Percentiles rank a stretch among this genome's conserved stretches.
Conservation (phyloP, 164 flowering plant species). For the Houttuynia cordata region DNA sequence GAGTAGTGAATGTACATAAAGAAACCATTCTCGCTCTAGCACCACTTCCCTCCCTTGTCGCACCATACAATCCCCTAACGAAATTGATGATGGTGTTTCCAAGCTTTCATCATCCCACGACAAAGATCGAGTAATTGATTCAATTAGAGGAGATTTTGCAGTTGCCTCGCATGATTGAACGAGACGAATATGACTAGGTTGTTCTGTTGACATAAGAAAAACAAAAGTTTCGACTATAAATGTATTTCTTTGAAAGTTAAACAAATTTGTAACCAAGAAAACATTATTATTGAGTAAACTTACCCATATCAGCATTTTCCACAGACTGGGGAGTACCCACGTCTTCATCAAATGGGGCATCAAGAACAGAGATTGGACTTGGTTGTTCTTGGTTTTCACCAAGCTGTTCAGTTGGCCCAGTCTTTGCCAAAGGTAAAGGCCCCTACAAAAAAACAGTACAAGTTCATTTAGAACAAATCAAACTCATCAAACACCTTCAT, state of each 20-base stretch:
- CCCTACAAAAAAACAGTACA: slow-evolving; percentile 5
- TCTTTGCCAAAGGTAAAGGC: slow-evolving; percentile 6
- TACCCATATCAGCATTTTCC: background rate
- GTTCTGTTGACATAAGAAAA: slow-evolving; percentile 22
- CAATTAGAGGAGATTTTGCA: slow-evolving; percentile 75
- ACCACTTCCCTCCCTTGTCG: slow-evolving; percentile 19
- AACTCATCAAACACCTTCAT: background rate
- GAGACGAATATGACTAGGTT: slow-evolving; percentile 7
- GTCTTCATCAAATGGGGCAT: slow-evolving; percentile 47
- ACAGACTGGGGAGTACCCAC: slow-evolving; percentile 11
- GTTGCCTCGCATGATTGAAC: slow-evolving; percentile 38
- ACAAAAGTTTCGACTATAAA: background rate
- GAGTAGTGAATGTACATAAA: slow-evolving; percentile 40
- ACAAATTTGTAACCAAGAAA: background rate
- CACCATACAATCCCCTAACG: slow-evolving; percentile 15
- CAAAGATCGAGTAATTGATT: slow-evolving; percentile 61
- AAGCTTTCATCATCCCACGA: slow-evolving; percentile 55
- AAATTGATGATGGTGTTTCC: slow-evolving; percentile 21
- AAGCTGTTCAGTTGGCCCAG: slow-evolving; percentile 9
- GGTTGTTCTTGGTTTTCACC: slow-evolving; percentile 37
- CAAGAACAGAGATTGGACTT: slow-evolving; percentile 38
- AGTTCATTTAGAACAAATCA: background rate
- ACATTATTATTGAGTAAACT: background rate
- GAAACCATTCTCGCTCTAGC: slow-evolving; percentile 39
- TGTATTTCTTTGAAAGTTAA: background rate